Base-by-base conservation (phyloP, 148 eudicot species). In the Camellia lanceoleosa region DNA sequence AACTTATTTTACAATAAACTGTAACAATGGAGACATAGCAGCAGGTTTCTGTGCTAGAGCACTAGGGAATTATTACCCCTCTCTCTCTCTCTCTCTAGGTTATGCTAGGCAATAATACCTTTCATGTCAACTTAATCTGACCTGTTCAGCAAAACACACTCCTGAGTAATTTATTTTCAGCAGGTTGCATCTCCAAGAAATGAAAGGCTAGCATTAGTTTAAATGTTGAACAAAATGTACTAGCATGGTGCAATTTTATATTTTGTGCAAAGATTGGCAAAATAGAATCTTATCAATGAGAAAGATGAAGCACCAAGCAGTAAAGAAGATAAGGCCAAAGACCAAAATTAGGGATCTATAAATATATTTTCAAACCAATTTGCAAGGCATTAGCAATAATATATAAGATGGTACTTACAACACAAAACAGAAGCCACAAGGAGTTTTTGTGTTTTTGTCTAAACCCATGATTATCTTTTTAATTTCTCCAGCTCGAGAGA, bases 371-470 rank as follows among this genome's bases (percentile, higher is more conserved):
- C 59, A 23, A 30, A 76, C 41, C 42, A 16, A 23, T 30, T 63
- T 46, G 70, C 46, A 77, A 65, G 5, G 14, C 42, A 44, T 68
- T 18, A 60, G 20, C 66, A 71, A 56, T 30, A 64, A 49, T n/a
- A 63, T 77, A 47, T 74, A 80, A 55, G 64, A 59, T 14, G 67
- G 55, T 66, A 56, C 94, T 90, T 88, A 95, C 97, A 95, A 71
- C 46, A 95, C 87, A 84, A 95, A 95, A 86, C 97, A 93, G 84
- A 95, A 95, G 59, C 99, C 99, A 77, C 99, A 95, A 43, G 99
- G 99, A 60, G 99, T 95, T 89, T 95, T 95, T 4, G 90, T 82
- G 85, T 95, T 95, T 90, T 95, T 95, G 81, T 95, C 99, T 89
- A 95, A 80, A 75, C 99, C 99, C 99, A 95, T 93, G 81, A 87